A percentile compares a stretch with the other conserved stretches of the same genome.
Conservation (phyloP, 345 rosid species). For the Citrus glauca region DNA sequence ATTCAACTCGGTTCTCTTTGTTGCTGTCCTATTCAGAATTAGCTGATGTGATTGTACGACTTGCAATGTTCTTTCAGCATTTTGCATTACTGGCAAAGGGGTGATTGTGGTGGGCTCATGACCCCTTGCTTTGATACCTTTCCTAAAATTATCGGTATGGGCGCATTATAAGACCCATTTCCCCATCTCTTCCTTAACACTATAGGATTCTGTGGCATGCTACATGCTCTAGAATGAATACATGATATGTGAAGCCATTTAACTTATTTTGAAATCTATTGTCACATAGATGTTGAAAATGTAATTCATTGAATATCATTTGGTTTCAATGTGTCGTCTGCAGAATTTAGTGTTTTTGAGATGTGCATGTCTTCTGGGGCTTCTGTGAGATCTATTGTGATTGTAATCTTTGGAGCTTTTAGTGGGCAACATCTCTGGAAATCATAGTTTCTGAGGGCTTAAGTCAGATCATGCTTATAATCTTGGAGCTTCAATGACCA, state of each 20-base stretch:
- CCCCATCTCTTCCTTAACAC: not conserved
- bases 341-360: no score
- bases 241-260: not conserved
- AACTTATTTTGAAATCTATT: not conserved
- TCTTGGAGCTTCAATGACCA: not conserved
- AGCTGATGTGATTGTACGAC: slow-evolving; percentile 17
- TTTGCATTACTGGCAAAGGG: not conserved
- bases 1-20: slow-evolving; percentile 9
- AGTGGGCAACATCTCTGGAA: not conserved
- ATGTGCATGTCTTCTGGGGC: not conserved
- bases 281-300: not conserved
- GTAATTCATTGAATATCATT: not conserved
- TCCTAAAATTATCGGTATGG: slow-evolving; percentile 11
- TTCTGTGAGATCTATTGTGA: not conserved
- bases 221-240: not conserved
- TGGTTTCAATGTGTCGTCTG: not conserved
- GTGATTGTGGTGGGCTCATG: slow-evolving; percentile 24
- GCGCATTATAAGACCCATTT: not conserved
- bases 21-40: slow-evolving; percentile 18
- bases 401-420: not conserved
- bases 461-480: not conserved
- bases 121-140: slow-evolving; percentile 14
- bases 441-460: not conserved
- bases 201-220: not conserved
- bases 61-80: slow-evolving; percentile 15